Conservation (phyloP, 345 rosid genomes). For the Rhodamnia argentea region DNA sequence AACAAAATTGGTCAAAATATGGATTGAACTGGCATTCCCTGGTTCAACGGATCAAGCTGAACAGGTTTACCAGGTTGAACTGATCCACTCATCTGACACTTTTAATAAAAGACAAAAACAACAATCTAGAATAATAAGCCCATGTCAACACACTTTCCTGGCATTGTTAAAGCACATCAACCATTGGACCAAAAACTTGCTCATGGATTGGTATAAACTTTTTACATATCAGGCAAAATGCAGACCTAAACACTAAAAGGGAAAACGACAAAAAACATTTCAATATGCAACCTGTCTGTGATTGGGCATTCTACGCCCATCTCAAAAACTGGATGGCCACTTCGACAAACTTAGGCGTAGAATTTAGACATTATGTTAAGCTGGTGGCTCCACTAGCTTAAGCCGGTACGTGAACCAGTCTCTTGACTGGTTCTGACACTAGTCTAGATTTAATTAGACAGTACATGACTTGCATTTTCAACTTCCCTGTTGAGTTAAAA, state of each 20-base stretch:
- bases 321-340: background rate
- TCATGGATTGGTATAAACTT: background rate
- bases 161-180: background rate
- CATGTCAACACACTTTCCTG: background rate
- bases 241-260: background rate
- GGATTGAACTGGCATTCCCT: background rate
- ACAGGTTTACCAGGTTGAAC: background rate
- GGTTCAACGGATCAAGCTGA: background rate
- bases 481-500: background rate
- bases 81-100: background rate
- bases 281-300: background rate
- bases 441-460: background rate
- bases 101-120: background rate
- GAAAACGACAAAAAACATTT: background rate
- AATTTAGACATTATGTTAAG: background rate
- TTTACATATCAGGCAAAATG: background rate
- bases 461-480: background rate
- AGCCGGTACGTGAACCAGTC: background rate
- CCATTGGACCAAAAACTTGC: background rate
- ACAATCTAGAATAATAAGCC: background rate
- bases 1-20: background rate
- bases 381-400: background rate
- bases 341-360: background rate
- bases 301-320: background rate
- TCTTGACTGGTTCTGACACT: background rate